Conservation (phyloP, 768 basidiomycete species). For the Termitomyces sp. region DNA sequence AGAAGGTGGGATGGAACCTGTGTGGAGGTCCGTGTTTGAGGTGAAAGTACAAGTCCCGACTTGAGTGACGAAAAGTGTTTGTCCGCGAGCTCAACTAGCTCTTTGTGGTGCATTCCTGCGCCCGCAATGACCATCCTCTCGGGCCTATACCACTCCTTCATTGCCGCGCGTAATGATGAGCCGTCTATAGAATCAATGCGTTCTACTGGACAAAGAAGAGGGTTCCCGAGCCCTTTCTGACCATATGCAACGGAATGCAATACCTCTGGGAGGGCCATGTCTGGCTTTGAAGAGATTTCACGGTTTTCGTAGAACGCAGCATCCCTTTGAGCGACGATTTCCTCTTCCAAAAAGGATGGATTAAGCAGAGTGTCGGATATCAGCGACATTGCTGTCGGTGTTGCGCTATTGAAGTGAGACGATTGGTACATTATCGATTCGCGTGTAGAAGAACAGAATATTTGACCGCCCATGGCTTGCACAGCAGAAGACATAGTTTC, state of each 20-base stretch:
- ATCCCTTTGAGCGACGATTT: constrained; percentile 79
- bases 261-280: constrained; percentile 89
- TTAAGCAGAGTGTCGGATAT: constrained; percentile 89
- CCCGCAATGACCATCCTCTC: constrained; percentile 96
- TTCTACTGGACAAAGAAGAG: constrained; percentile 84
- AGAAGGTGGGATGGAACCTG: constrained; percentile 56
- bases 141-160: constrained; percentile 84
- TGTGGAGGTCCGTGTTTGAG: constrained; percentile 25
- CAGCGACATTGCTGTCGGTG: constrained; percentile 78
- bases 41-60: constrained; percentile 26
- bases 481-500: constrained; percentile 80
- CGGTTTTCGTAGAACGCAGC: constrained; percentile 89
- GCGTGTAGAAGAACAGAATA: constrained; percentile 84
- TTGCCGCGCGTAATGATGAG: constrained; percentile 55
- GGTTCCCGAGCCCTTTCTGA: constrained; percentile 79
- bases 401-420: constrained; percentile 82
- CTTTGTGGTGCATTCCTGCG: constrained; percentile 86
- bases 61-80: constrained; percentile 77
- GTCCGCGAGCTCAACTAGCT: constrained; percentile 82
- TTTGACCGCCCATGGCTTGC: constrained; percentile 85
- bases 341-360: constrained; percentile 70
- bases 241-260: constrained; percentile 85
- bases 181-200: constrained; percentile 67
- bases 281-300: constrained; percentile 85
- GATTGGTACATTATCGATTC: constrained; percentile 99